Evolutionary conservation across 768 basidiomycete species (phyloP).

Genomic region (Russula griseocarnosa): DNA sequence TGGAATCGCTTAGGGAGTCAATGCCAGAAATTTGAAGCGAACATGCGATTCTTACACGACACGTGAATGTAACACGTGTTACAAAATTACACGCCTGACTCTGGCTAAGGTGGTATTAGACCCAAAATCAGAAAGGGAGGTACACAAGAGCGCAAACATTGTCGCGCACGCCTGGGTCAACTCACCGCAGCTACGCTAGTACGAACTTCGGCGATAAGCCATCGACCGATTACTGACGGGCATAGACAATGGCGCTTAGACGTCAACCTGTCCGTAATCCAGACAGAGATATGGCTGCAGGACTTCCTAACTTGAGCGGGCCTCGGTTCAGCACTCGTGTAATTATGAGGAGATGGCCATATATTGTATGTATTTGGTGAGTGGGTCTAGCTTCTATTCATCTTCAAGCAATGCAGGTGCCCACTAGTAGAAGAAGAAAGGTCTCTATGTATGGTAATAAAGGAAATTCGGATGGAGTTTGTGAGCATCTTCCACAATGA

Average conservation of each 20-base stretch:
- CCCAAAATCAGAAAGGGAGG: background rate
- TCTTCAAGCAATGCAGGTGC: background rate
- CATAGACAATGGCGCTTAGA: background rate
- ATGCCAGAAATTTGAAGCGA: background rate
- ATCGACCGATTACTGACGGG: background rate
- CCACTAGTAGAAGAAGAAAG: background rate
- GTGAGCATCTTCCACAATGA: background rate
- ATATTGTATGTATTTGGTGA: background rate
- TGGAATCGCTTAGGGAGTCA: background rate
- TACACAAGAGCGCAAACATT: background rate
- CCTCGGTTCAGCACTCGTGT: background rate
- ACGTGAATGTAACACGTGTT: background rate
- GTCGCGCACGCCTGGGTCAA: background rate
- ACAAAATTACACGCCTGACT: background rate
- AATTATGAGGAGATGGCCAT: background rate
- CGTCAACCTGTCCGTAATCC: background rate
- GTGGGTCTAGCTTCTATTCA: background rate
- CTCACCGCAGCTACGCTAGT: background rate
- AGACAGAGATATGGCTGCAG: background rate
- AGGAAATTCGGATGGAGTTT: background rate
- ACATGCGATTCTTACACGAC: background rate
- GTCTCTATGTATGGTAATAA: background rate
- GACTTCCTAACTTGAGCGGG: background rate
- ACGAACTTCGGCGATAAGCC: conserved; percentile 6
- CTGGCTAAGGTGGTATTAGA: background rate